These are phyloP conservation scores for Triangularia setosa DNA, from an alignment of 2,329 filamentous ascomycete species.

Conservation along the genomic window DNA sequence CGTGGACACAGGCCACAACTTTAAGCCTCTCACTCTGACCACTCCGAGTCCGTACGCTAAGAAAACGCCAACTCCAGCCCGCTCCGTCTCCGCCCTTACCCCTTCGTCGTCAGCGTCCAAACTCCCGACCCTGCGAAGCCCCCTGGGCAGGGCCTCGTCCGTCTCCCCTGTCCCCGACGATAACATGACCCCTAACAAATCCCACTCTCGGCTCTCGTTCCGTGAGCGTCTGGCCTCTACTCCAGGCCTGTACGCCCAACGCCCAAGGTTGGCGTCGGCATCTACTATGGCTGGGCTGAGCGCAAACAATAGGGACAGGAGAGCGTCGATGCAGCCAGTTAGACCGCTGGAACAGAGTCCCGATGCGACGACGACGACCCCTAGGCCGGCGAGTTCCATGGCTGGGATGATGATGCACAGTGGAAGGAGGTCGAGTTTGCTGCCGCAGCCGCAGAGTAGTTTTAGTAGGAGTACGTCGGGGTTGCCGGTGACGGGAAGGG, in stretches of 20 bases:
- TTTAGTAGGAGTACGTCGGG: slow-evolving; percentile 26
- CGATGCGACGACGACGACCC: slow-evolving; percentile 24
- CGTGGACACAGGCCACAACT: slow-evolving; percentile 65
- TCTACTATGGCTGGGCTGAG: neutral
- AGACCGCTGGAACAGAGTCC: slow-evolving; percentile 31
- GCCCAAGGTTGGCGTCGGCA: slow-evolving; percentile 34
- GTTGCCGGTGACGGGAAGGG: slow-evolving; percentile 40
- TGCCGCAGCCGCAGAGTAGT: slow-evolving; percentile 44
- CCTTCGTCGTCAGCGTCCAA: slow-evolving; percentile 41
- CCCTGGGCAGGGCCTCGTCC: slow-evolving; percentile 43
- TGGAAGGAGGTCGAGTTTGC: slow-evolving; percentile 49
- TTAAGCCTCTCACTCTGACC: slow-evolving; percentile 58
- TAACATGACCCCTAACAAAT: slow-evolving; percentile 39
- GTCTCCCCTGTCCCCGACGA: slow-evolving; percentile 46
- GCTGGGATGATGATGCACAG: slow-evolving; percentile 29
- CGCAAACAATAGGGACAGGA: slow-evolving; percentile 36
- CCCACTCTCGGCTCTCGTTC: slow-evolving; percentile 44
- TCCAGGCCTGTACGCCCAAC: slow-evolving; percentile 47
- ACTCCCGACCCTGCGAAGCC: slow-evolving; percentile 47
- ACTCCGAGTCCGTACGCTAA: slow-evolving; percentile 56
- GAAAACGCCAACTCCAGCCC: slow-evolving; percentile 38
- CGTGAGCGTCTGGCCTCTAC: slow-evolving; percentile 48
- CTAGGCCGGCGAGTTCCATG: slow-evolving; percentile 55
- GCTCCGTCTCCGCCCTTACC: slow-evolving; percentile 42
- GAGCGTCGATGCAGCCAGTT: slow-evolving; percentile 51